phyloP scores from a whole-genome alignment of 1,139 yeast genomes.

The Suhomyces atakaporum region DNA sequence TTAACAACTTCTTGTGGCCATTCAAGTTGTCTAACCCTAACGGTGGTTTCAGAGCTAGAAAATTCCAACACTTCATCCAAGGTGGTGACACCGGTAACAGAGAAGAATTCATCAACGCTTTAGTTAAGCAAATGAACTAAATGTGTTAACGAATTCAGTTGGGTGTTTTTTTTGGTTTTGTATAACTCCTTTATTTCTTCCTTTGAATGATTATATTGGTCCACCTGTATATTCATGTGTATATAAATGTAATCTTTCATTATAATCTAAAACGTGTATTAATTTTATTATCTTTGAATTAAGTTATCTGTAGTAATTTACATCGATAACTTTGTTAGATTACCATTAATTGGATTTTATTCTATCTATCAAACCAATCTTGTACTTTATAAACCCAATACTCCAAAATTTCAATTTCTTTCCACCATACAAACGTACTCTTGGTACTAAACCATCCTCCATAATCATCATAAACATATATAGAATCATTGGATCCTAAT shows the following conservation, averaged over 20 bases:
- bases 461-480: slow-evolving; percentile 28
- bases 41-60: slow-evolving; percentile 99
- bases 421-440: slow-evolving; percentile 34
- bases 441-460: slow-evolving; percentile 14
- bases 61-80: slow-evolving; percentile 99
- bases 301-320: no score
- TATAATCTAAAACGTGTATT: slow-evolving; percentile 9
- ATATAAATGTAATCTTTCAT: slow-evolving; percentile 18
- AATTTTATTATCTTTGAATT: background rate
- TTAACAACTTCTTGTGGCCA: slow-evolving; percentile 99
- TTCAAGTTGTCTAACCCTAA: slow-evolving; percentile 98
- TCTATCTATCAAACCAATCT: slow-evolving; percentile 19
- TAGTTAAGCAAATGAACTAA: slow-evolving; percentile 96
- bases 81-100: slow-evolving; percentile 99
- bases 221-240: slow-evolving; percentile 15
- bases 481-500: slow-evolving; percentile 3
- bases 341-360: no score
- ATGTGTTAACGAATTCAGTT: slow-evolving; percentile 17
- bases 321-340: no score
- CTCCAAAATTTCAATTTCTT: slow-evolving; percentile 36
- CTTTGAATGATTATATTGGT: slow-evolving; percentile 14
- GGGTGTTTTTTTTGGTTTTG: slow-evolving; percentile 15
- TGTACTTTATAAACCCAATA: slow-evolving; percentile 27
- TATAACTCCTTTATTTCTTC: slow-evolving; percentile 17
- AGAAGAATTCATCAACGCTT: slow-evolving; percentile 96